These are phyloP conservation scores for Filosporella fistucella DNA, from an alignment of 495 filamentous ascomycete species.

Conservation along the genomic window DNA sequence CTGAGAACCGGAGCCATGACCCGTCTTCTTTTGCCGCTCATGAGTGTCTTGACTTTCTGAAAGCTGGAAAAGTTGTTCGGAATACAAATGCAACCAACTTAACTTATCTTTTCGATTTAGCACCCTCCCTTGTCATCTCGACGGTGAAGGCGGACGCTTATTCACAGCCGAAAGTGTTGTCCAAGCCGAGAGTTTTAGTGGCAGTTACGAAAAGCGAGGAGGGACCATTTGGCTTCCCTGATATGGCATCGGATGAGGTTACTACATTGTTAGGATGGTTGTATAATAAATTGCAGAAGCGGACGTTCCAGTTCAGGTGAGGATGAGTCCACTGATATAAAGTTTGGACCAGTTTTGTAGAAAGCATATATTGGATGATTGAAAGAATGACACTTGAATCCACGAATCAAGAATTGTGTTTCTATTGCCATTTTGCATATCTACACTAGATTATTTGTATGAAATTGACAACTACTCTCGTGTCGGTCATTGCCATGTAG, in stretches of 20 bases:
- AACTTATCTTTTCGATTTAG: constrained; percentile 8
- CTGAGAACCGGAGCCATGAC: not conserved
- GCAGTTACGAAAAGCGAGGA: not conserved
- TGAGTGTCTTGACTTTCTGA: constrained; percentile 1
- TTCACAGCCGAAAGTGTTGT: constrained; percentile 3
- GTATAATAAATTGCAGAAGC: not conserved
- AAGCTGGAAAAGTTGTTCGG: not conserved
- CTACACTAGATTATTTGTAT: constrained; percentile 6
- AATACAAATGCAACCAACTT: not conserved
- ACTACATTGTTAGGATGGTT: not conserved
- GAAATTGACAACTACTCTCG: constrained; percentile 4
- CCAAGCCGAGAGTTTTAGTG: constrained; percentile 3
- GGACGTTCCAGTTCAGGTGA: too few species aligned
- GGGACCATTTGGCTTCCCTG: not conserved
- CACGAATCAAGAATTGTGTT: too few species aligned
- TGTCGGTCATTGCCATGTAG: constrained; percentile 5
- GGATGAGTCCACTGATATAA: too few species aligned
- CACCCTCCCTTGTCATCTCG: not conserved
- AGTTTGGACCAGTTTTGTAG: too few species aligned
- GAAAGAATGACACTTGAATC: too few species aligned
- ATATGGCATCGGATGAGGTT: not conserved
- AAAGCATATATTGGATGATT: too few species aligned
- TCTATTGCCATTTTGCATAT: not conserved
- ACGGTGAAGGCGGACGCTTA: constrained; percentile 1
- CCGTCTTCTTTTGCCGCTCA: not conserved